phyloP scores from a whole-genome alignment of 257 asterid genomes.

The Solanum dulcamara region DNA sequence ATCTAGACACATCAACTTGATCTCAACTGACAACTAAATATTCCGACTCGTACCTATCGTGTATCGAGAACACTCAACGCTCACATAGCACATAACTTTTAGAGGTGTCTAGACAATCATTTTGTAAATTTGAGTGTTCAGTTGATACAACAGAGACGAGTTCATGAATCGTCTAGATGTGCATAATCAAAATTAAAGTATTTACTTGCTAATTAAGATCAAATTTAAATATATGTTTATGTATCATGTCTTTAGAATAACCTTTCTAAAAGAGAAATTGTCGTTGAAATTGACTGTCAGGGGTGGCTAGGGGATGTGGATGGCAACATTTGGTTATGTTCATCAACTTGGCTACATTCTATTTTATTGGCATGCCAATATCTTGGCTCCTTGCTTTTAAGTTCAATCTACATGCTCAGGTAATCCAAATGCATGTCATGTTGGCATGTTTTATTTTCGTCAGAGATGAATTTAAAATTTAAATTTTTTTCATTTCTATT shows the following conservation, averaged over 20 bases:
- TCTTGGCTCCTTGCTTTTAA: conserved; percentile 50
- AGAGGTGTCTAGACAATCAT: not conserved
- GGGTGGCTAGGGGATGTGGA: conserved; percentile 77
- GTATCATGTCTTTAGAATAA: not conserved
- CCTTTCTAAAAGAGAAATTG: not conserved
- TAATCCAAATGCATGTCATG: not conserved
- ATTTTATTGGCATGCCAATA: conserved; percentile 55
- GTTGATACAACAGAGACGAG: not conserved
- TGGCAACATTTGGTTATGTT: conserved; percentile 56
- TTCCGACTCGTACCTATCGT: not conserved
- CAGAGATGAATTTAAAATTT: not conserved
- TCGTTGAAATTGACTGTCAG: conserved; percentile 17
- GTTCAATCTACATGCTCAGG: conserved; percentile 42
- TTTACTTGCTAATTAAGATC: not conserved
- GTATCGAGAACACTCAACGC: not conserved
- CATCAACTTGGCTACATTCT: conserved; percentile 49
- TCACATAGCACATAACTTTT: not conserved
- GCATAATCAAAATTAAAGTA: not conserved
- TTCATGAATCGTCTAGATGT: not conserved
- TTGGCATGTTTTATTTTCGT: too few species aligned
- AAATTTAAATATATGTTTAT: not conserved
- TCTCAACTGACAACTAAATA: not conserved
- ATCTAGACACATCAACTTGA: not conserved
- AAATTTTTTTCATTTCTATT: not conserved
- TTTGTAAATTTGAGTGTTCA: not conserved